A percentile compares a stretch with the other conserved stretches of the same genome.
Evolutionary conservation across 1,284 basidiomycete species (phyloP).

Genomic region (Trametes pubescens): DNA sequence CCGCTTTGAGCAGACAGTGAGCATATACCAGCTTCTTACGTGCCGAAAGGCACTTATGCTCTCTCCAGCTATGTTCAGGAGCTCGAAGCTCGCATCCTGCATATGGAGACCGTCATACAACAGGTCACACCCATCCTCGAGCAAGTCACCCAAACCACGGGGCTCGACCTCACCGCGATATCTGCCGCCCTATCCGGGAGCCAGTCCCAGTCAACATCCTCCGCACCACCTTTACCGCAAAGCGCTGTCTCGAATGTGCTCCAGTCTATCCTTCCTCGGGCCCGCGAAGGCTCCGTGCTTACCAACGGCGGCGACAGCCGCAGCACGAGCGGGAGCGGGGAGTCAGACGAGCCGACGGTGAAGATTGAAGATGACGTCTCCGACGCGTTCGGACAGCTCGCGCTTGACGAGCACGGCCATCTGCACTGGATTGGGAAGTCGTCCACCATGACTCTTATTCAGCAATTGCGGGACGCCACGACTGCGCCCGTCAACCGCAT

Average conservation of each 20-base stretch:
- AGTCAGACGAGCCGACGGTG: slow-evolving; percentile 30
- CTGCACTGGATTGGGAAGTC: slow-evolving; percentile 93
- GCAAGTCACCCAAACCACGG: slow-evolving; percentile 58
- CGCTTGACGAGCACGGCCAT: slow-evolving; percentile 89
- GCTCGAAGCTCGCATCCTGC: slow-evolving; percentile 81
- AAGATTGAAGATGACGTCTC: slow-evolving; percentile 77
- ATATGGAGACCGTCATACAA: slow-evolving; percentile 83
- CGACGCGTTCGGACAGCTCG: slow-evolving; percentile 86
- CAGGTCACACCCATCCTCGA: slow-evolving; percentile 81
- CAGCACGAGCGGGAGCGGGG: slow-evolving; percentile 41
- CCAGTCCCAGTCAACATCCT: slow-evolving; percentile 33
- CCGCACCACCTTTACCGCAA: slow-evolving; percentile 11
- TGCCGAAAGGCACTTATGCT: slow-evolving; percentile 32
- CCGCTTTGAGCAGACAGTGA: slow-evolving; percentile 84
- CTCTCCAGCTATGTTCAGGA: slow-evolving; percentile 83
- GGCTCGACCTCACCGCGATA: slow-evolving; percentile 49
- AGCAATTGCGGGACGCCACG: slow-evolving; percentile 83
- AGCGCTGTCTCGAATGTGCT: slow-evolving; percentile 29
- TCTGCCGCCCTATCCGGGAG: slow-evolving; percentile 42
- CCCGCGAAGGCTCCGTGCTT: slow-evolving; percentile 40
- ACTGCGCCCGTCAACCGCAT: slow-evolving; percentile 77
- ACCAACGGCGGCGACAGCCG: slow-evolving; percentile 43
- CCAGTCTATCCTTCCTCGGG: slow-evolving; percentile 41
- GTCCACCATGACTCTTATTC: slow-evolving; percentile 90
- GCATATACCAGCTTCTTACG: slow-evolving; percentile 43